Conservation (phyloP, 306 rosid species). For the Hylodesmum podocarpum region DNA sequence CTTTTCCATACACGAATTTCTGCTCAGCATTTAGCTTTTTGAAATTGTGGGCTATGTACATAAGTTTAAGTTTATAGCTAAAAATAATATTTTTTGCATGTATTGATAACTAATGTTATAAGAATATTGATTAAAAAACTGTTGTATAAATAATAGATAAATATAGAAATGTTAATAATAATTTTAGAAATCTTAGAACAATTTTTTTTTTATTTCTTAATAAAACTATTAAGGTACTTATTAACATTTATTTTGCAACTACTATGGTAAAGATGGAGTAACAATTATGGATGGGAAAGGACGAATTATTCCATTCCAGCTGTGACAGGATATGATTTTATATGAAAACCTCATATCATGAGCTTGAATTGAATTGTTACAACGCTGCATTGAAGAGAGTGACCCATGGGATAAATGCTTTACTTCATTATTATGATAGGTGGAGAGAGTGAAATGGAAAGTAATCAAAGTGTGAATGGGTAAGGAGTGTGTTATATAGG, state of each 20-base stretch:
- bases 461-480: neutral
- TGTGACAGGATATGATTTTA: conserved; percentile 37
- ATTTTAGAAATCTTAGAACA: no score
- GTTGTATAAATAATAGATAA: no score
- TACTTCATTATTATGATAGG: neutral
- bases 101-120: no score
- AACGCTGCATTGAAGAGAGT: conserved; percentile 14
- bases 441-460: no score
- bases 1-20: neutral
- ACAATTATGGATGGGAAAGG: neutral
- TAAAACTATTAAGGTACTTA: no score
- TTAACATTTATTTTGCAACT: no score
- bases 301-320: conserved; percentile 45
- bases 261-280: neutral
- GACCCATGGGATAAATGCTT: neutral
- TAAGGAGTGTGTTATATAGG: conserved; percentile 12
- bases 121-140: no score
- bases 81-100: no score
- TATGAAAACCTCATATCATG: neutral
- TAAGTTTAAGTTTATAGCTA: no score
- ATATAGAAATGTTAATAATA: no score
- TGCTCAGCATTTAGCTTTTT: neutral
- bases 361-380: neutral
- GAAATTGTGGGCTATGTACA: no score
- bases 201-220: no score